Percentiles rank a stretch among this genome's conserved stretches.
These are phyloP conservation scores for Lasiodiplodia hormozganensis DNA, from an alignment of 2,329 filamentous ascomycete genomes.

Conservation along the genomic window DNA sequence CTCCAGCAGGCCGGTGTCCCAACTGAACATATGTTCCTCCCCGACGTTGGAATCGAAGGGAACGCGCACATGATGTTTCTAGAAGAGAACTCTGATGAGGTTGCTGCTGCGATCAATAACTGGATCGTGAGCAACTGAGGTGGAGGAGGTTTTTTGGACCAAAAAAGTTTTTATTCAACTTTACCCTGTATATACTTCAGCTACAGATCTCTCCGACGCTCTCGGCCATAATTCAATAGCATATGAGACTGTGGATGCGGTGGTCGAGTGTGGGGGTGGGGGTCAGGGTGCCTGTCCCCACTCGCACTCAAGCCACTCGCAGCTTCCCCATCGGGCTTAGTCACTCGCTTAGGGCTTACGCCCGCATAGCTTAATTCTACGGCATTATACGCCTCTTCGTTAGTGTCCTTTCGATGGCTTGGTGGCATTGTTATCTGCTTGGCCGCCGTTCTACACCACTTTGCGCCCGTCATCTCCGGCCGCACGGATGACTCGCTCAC, in stretches of 20 bases:
- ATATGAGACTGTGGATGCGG: too few relatives aligned
- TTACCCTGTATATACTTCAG: neutral
- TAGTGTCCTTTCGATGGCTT: too few relatives aligned
- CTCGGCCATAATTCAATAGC: too few relatives aligned
- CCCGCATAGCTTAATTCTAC: neutral
- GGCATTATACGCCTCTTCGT: too few relatives aligned
- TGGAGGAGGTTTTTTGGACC: neutral
- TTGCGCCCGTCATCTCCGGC: too few relatives aligned
- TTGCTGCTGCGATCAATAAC: neutral
- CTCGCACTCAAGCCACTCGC: too few relatives aligned
- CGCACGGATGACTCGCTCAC: too few relatives aligned
- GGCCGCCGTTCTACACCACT: too few relatives aligned
- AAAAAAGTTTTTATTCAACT: neutral
- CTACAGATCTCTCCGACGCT: too few relatives aligned
- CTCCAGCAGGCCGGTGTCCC: conserved; percentile 20
- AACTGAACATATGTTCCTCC: neutral
- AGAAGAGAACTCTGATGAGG: conserved; percentile 20
- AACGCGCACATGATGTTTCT: conserved; percentile 18
- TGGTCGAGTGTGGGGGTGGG: too few relatives aligned
- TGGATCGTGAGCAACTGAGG: conserved; percentile 21
- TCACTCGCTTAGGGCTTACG: neutral
- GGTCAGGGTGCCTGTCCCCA: too few relatives aligned
- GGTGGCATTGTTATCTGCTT: neutral
- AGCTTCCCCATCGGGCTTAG: neutral
- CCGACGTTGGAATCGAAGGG: neutral